These are phyloP conservation scores for Silene noctiflora DNA, from an alignment of 179 eudicot genomes.

Conservation along the genomic window DNA sequence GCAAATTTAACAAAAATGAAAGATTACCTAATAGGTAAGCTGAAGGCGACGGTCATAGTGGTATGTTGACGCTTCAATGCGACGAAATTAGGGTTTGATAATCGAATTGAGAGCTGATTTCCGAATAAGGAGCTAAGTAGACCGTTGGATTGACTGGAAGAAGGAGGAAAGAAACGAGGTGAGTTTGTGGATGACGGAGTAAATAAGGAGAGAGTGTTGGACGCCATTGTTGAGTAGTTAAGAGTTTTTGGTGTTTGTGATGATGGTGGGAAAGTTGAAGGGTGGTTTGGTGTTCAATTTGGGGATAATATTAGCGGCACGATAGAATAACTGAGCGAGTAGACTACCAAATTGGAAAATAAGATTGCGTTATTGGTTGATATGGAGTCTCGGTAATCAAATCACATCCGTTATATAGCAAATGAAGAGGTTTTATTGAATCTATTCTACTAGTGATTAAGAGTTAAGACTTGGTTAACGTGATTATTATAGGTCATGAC, in stretches of 20 bases:
- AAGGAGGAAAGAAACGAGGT: slow-evolving; percentile 6
- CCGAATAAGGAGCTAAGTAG: slow-evolving; percentile 41
- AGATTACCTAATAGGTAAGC: slow-evolving; percentile 60
- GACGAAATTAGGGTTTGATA: slow-evolving; percentile 27
- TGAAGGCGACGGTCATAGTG: slow-evolving; percentile 47
- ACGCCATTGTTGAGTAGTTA: slow-evolving; percentile 42
- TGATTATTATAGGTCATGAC: too few species aligned
- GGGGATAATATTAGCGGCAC: too few species aligned
- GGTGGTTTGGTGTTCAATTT: background rate
- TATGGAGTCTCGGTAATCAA: too few species aligned
- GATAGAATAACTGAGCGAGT: background rate
- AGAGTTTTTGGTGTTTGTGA: background rate
- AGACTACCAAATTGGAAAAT: background rate
- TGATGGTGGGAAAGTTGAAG: background rate
- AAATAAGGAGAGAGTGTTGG: slow-evolving; percentile 42
- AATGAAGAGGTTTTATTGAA: too few species aligned
- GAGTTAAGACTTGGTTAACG: too few species aligned
- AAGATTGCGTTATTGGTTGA: too few species aligned
- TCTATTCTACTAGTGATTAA: too few species aligned
- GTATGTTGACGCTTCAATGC: slow-evolving; percentile 40
- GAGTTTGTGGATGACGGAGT: slow-evolving; percentile 38
- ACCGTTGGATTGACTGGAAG: slow-evolving; percentile 22
- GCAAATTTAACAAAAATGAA: background rate
- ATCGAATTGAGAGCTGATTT: slow-evolving; percentile 41
- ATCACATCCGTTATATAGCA: too few species aligned